A percentile compares a stretch with the other conserved stretches of the same genome.
phyloP scores from a whole-genome alignment of 768 basidiomycete genomes.

The Leccinum boreale region DNA sequence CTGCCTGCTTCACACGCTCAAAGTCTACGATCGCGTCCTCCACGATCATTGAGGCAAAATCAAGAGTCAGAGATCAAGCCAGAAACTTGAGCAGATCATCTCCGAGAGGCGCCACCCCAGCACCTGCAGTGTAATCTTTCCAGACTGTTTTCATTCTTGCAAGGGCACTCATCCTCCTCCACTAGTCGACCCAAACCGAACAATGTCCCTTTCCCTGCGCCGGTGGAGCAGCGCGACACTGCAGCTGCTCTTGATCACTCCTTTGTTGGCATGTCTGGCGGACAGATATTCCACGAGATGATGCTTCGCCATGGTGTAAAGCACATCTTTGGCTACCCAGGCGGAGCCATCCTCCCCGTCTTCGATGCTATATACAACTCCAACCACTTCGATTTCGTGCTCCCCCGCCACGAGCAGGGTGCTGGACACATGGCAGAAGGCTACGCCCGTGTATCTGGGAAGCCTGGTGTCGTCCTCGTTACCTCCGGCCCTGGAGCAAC shows the following conservation, averaged over 20 bases:
- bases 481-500: constrained; percentile 98
- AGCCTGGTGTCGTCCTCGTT: constrained; percentile 96
- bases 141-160: not conserved
- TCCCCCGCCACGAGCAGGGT: constrained; percentile 96
- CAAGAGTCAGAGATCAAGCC: constrained; percentile 74
- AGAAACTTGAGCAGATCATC: constrained; percentile 72
- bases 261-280: constrained; percentile 93
- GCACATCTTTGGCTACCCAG: constrained; percentile 97
- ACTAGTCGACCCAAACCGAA: constrained; percentile 45
- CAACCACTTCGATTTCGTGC: constrained; percentile 89
- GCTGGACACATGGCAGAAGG: constrained; percentile 99
- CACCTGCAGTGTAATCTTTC: constrained; percentile 54
- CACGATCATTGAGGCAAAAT: constrained; percentile 76
- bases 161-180: constrained; percentile 43
- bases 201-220: constrained; percentile 35
- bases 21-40: constrained; percentile 48
- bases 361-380: constrained; percentile 99
- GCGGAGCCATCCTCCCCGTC: constrained; percentile 98
- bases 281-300: constrained; percentile 99
- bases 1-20: constrained; percentile 40
- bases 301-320: constrained; percentile 96
- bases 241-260: constrained; percentile 66
- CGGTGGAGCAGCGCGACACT: constrained; percentile 38
- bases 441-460: constrained; percentile 95
- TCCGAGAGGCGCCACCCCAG: constrained; percentile 54